Percentiles rank a stretch among this genome's conserved stretches.
phyloP scores from a whole-genome alignment of 805 yeast species.

The Teunomyces aglyptinius region DNA sequence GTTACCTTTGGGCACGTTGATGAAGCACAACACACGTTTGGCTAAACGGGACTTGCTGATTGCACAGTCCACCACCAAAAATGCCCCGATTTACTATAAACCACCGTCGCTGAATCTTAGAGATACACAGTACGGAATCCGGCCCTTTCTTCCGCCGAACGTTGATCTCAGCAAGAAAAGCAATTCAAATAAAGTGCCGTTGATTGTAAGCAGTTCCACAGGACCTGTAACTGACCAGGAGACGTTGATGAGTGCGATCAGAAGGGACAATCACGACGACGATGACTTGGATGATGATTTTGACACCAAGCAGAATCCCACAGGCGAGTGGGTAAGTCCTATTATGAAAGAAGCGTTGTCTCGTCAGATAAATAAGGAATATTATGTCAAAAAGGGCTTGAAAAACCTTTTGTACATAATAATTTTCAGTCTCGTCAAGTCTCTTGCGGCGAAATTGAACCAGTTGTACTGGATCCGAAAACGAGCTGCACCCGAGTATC shows the following conservation, averaged over 20 bases:
- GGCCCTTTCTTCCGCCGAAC: constrained; percentile 24
- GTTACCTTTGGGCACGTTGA: neutral
- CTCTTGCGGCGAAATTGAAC: neutral
- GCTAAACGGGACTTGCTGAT: neutral
- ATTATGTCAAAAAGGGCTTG: constrained; percentile 31
- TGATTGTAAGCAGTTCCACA: constrained; percentile 3
- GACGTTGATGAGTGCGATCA: neutral
- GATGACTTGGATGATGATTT: constrained; percentile 5
- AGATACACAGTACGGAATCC: constrained; percentile 26
- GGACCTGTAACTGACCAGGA: neutral
- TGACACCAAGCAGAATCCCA: constrained; percentile 3
- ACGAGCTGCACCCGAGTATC: constrained; percentile 12
- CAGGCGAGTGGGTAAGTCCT: constrained; percentile 40
- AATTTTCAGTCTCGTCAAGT: constrained; percentile 23
- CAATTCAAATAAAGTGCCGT: constrained; percentile 5
- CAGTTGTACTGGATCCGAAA: constrained; percentile 5
- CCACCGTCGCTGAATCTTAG: constrained; percentile 28
- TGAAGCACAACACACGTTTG: constrained; percentile 1
- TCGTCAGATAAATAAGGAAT: constrained; percentile 44
- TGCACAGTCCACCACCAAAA: constrained; percentile 5
- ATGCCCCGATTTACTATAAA: constrained; percentile 27
- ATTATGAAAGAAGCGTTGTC: constrained; percentile 43
- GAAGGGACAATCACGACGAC: constrained; percentile 6
- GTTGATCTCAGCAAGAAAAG: neutral
- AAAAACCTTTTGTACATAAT: constrained; percentile 26